Evolutionary conservation across 768 basidiomycete genomes (phyloP).

Genomic region (Kwoniella shandongensis): DNA sequence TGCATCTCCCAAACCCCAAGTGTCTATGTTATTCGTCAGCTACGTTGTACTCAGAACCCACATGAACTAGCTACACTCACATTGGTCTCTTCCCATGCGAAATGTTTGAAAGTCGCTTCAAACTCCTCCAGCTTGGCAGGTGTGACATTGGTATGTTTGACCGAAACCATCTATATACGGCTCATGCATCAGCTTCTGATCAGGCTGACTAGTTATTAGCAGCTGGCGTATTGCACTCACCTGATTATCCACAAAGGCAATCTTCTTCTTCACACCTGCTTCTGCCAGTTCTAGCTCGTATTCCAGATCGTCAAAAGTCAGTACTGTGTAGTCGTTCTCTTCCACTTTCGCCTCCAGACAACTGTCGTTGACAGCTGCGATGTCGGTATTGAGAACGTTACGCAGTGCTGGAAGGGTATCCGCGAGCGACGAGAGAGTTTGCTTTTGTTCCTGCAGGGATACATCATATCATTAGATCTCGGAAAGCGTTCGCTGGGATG

Average conservation of each 20-base stretch:
- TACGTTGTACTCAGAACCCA: not conserved
- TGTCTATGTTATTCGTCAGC: slow-evolving; percentile 54
- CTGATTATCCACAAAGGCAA: slow-evolving; percentile 96
- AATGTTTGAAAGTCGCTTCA: slow-evolving; percentile 94
- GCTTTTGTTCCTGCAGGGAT: slow-evolving; percentile 68
- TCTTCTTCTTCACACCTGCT: slow-evolving; percentile 79
- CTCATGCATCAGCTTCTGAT: no score
- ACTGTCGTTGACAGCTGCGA: slow-evolving; percentile 68
- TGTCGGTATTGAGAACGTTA: slow-evolving; percentile 56
- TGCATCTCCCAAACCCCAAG: slow-evolving; percentile 80
- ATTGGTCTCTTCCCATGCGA: slow-evolving; percentile 89
- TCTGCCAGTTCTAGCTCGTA: slow-evolving; percentile 83
- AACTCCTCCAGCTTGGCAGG: slow-evolving; percentile 60
- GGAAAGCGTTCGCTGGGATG: not conserved
- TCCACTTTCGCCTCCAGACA: slow-evolving; percentile 88
- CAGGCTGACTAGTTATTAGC: not conserved
- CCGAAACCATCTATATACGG: slow-evolving; percentile 75
- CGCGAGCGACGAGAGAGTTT: slow-evolving; percentile 56
- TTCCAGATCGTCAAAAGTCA: slow-evolving; percentile 81
- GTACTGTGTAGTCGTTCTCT: slow-evolving; percentile 93
- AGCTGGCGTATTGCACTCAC: slow-evolving; percentile 54
- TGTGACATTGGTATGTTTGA: slow-evolving; percentile 89
- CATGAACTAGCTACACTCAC: slow-evolving; percentile 26
- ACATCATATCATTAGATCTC: not conserved
- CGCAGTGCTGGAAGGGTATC: slow-evolving; percentile 62